Base-by-base conservation (phyloP, 108 stramenopile species). In the Skeletonema menzelii region DNA sequence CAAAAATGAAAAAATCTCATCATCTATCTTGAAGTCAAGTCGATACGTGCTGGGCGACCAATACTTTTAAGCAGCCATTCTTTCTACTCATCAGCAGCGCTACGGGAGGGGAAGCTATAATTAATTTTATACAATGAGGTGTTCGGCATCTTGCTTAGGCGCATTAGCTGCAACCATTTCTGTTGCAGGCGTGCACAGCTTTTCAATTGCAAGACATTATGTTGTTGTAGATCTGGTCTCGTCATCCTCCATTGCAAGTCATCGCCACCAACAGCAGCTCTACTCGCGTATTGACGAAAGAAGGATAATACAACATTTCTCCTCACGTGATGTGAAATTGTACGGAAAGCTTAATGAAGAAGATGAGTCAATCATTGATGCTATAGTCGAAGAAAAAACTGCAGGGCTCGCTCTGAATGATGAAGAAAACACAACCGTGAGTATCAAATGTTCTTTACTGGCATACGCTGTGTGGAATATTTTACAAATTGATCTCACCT, bases 331-430 rank as follows among this genome's bases (percentile, higher is more conserved):
- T 42, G 40, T 42, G 15, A 66, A 30, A 53, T 28, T 66, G 31
- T 19, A 0, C 14, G 22, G 49, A 20, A 34, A 34, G 30, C 57
- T 38, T 57, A 59, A 22, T 59, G 69, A 69, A 26, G 69, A 67
- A 34, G 40, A 42, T 5, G 40, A 42, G 15, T n/a, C 15, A 42
- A 49, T 62, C 53, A 72, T 79, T 53, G 77, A 79, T 71, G 77
- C 77, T 31, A 65, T 79, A 49, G 77, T 79, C 19, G 77, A 79
- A 47, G 70, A 66, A 27, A 72, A 67, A 24, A 61, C 70, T 24
- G 65, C 65, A 10, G 65, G 64, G 5, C 57, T 79, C 64, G 70
- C 65, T 22, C 42, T 65, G 46, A 30, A 49, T 47, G 77, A 79
- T 19, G 70, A 72, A 38, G 70, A 66, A 35, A 71, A 60, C 32